These are phyloP conservation scores for Licmophora abbreviata DNA, from an alignment of 108 stramenopile species.

Conservation along the genomic window DNA sequence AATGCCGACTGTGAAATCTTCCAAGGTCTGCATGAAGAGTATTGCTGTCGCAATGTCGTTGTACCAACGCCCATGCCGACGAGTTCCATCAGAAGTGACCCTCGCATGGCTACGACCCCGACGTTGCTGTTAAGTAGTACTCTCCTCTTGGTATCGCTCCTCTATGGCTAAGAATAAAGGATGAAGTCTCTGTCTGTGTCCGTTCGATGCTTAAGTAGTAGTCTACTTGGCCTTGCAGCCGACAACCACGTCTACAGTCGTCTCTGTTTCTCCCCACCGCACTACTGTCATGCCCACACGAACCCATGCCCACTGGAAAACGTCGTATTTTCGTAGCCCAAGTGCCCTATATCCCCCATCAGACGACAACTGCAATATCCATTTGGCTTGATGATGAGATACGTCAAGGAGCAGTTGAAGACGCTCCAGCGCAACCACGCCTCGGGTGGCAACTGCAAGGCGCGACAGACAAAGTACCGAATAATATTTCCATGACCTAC, in stretches of 20 bases:
- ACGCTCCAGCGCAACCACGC: conserved; percentile 86
- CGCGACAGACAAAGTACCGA: conserved; percentile 88
- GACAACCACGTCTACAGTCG: neutral
- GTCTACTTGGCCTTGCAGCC: neutral
- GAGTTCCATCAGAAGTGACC: no score
- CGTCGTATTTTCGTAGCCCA: conserved; percentile 50
- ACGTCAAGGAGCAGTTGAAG: conserved; percentile 87
- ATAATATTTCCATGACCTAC: conserved; percentile 96
- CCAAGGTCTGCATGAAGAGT: no score
- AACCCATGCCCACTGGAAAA: conserved; percentile 73
- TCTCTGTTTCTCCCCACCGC: neutral
- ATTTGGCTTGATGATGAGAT: conserved; percentile 76
- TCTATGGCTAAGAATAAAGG: neutral
- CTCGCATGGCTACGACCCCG: no score
- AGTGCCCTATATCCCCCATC: conserved; percentile 86
- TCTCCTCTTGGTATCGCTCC: neutral
- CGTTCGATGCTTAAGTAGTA: no score
- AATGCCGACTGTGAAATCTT: no score
- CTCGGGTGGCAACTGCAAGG: conserved; percentile 87
- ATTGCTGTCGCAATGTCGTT: no score
- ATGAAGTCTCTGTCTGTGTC: neutral
- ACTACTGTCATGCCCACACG: conserved; percentile 38
- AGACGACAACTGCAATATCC: conserved; percentile 82
- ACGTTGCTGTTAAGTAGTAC: neutral
- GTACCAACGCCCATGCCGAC: no score